Conservation (phyloP, 805 yeast species). For the Saturnispora halmiae region DNA sequence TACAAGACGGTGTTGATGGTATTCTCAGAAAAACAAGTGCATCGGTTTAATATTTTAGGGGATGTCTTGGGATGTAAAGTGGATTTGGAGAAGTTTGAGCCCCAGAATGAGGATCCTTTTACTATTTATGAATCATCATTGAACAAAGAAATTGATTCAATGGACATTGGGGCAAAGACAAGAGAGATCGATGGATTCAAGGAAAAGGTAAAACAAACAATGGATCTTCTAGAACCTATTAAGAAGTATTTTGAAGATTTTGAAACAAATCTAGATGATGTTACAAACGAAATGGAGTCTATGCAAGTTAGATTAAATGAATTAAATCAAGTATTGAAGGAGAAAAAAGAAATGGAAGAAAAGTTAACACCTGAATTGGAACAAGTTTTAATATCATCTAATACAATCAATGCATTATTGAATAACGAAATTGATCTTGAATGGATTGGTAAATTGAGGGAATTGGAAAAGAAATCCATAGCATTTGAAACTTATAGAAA, state of each 20-base stretch:
- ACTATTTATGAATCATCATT: neutral
- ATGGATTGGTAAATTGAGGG: slow-evolving; percentile 57
- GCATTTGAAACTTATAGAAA: slow-evolving; percentile 52
- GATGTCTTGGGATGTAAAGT: slow-evolving; percentile 8
- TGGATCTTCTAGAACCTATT: slow-evolving; percentile 38
- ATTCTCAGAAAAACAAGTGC: neutral
- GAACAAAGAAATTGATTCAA: slow-evolving; percentile 12
- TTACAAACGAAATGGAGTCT: slow-evolving; percentile 53
- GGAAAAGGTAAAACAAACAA: slow-evolving; percentile 8
- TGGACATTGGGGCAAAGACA: slow-evolving; percentile 12
- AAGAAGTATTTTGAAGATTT: slow-evolving; percentile 46
- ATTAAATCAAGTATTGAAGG: slow-evolving; percentile 38
- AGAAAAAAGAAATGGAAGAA: slow-evolving; percentile 39
- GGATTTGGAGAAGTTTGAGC: neutral
- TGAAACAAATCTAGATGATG: slow-evolving; percentile 44
- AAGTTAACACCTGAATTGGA: slow-evolving; percentile 67
- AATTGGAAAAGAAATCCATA: slow-evolving; percentile 33
- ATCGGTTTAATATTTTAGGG: neutral
- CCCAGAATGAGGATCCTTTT: slow-evolving; percentile 1
- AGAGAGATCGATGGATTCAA: slow-evolving; percentile 8
- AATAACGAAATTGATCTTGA: slow-evolving; percentile 45
- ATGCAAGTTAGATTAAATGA: slow-evolving; percentile 45
- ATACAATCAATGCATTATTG: slow-evolving; percentile 47
- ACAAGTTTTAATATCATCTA: slow-evolving; percentile 70
- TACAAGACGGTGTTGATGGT: neutral